A percentile compares a stretch with the other conserved stretches of the same genome.
These are phyloP conservation scores for Naganishia vaughanmartiniae DNA, from an alignment of 768 basidiomycete species.

Conservation along the genomic window DNA sequence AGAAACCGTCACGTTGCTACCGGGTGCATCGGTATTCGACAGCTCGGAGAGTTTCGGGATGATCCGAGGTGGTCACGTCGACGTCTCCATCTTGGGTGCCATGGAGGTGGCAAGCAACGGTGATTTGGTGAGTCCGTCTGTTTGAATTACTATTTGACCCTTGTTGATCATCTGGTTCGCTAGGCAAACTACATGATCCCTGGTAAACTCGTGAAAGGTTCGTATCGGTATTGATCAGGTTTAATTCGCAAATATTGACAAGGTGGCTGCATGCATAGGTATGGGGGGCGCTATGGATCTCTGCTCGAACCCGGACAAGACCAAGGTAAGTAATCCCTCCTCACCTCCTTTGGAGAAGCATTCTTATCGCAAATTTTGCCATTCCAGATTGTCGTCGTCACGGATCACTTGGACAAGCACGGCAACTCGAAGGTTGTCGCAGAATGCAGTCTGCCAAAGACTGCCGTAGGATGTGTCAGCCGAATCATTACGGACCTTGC, in stretches of 20 bases:
- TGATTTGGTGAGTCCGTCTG: conserved; percentile 60
- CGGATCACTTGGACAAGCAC: conserved; percentile 87
- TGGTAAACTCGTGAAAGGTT: conserved; percentile 60
- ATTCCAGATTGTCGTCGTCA: conserved; percentile 65
- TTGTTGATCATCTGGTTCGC: conserved; percentile 3
- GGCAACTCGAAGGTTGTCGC: conserved; percentile 84
- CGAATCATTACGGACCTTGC: conserved; percentile 85
- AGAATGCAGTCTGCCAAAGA: conserved; percentile 77
- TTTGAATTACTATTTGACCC: not conserved
- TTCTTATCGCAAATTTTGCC: conserved; percentile 37
- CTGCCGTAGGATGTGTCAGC: conserved; percentile 82
- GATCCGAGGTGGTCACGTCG: conserved; percentile 95
- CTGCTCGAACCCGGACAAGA: conserved; percentile 92
- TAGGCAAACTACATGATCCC: conserved; percentile 96
- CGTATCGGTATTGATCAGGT: not conserved
- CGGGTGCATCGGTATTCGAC: conserved; percentile 88
- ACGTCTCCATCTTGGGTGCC: conserved; percentile 82
- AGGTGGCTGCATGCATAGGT: conserved; percentile 55
- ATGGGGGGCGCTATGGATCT: conserved; percentile 97
- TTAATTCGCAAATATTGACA: not conserved
- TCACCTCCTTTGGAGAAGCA: not conserved
- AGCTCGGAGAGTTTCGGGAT: conserved; percentile 93
- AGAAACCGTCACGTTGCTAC: conserved; percentile 70
- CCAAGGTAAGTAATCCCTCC: conserved; percentile 57
- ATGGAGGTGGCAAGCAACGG: conserved; percentile 89